A percentile compares a stretch with the other conserved stretches of the same genome.
Evolutionary conservation across 1,284 basidiomycete species (phyloP).

Genomic region (Cerrena zonata): DNA sequence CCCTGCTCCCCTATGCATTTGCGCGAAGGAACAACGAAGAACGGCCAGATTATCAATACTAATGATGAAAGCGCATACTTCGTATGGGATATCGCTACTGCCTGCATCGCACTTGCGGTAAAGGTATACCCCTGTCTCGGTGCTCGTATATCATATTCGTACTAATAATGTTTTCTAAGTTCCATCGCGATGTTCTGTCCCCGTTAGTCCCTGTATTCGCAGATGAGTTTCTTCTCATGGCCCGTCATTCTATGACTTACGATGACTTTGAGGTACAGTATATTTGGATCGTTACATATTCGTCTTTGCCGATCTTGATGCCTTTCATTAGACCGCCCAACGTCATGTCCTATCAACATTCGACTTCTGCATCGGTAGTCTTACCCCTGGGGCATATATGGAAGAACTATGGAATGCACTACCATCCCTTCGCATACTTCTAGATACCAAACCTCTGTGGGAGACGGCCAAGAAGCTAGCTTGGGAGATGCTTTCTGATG

Average conservation of each 20-base stretch:
- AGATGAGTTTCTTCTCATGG: slow-evolving; percentile 42
- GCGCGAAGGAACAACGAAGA: slow-evolving; percentile 7
- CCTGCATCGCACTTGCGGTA: slow-evolving; percentile 50
- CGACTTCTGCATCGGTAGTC: slow-evolving; percentile 41
- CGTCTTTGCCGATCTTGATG: too few species aligned
- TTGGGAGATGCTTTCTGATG: slow-evolving; percentile 45
- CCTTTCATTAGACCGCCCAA: slow-evolving; percentile 41
- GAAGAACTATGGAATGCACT: slow-evolving; percentile 54
- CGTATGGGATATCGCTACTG: slow-evolving; percentile 51
- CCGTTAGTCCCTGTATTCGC: slow-evolving; percentile 49
- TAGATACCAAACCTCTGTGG: slow-evolving; percentile 40
- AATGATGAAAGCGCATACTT: slow-evolving; percentile 31
- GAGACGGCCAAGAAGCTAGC: slow-evolving; percentile 36
- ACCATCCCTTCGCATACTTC: slow-evolving; percentile 40
- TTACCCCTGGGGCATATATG: slow-evolving; percentile 51
- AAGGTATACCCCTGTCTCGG: slow-evolving; percentile 36
- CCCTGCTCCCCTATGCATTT: slow-evolving; percentile 10
- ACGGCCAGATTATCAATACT: neutral
- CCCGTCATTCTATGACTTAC: slow-evolving; percentile 39
- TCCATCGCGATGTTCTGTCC: slow-evolving; percentile 56
- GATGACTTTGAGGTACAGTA: slow-evolving; percentile 46
- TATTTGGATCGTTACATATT: neutral
- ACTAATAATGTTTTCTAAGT: slow-evolving; percentile 28
- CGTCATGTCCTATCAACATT: slow-evolving; percentile 49
- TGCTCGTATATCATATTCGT: neutral